Percentiles rank a stretch among this genome's conserved stretches.
phyloP scores from a whole-genome alignment of 371 early-diverging fungal genomes.

The Ordospora colligata region DNA sequence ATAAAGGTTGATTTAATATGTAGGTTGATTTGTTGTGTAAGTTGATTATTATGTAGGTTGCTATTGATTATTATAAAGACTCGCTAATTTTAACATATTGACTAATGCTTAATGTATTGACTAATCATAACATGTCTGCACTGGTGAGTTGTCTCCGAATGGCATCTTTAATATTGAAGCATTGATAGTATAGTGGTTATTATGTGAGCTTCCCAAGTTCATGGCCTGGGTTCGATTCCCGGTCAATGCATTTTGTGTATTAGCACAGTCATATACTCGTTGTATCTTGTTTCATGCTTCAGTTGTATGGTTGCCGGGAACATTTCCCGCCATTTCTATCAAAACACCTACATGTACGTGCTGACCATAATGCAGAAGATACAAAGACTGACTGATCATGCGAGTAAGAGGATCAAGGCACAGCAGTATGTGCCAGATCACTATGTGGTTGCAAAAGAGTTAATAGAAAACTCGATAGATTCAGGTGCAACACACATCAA shows the following conservation, averaged over 20 bases:
- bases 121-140: neutral
- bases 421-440: slow-evolving; percentile 35
- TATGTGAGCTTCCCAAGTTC: slow-evolving; percentile 59
- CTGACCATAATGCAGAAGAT: slow-evolving; percentile 4
- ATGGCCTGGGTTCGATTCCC: slow-evolving; percentile 61
- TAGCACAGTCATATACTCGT: neutral
- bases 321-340: neutral
- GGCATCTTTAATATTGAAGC: slow-evolving; percentile 13
- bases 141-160: neutral
- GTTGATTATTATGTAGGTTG: no score
- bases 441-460: slow-evolving; percentile 68
- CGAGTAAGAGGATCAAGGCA: slow-evolving; percentile 22
- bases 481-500: slow-evolving; percentile 74
- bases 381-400: slow-evolving; percentile 11
- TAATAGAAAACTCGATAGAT: slow-evolving; percentile 90
- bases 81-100: no score
- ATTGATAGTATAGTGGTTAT: slow-evolving; percentile 61
- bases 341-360: neutral
- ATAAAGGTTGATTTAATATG: no score
- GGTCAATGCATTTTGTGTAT: slow-evolving; percentile 18
- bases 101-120: no score
- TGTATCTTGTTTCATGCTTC: neutral
- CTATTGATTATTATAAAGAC: no score
- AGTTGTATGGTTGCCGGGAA: neutral
- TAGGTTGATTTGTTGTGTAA: no score